Base-by-base conservation (phyloP, 2,329 filamentous ascomycete species). In the Magnaporthales sp. region DNA sequence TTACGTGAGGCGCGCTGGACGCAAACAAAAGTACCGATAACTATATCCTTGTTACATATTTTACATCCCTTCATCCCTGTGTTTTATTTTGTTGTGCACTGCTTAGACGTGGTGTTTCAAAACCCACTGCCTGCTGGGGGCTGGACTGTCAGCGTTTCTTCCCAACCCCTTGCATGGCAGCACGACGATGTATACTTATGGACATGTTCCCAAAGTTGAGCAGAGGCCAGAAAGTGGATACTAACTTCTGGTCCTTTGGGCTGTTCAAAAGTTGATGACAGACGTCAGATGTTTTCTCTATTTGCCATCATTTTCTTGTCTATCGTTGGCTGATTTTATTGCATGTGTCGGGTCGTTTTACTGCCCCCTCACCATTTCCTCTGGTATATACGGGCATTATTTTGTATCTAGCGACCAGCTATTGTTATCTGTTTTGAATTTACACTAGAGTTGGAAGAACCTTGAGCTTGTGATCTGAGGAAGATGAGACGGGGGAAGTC, bases 1-100 rank as follows among this genome's bases (percentile, higher is more conserved):
- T n/a, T 29, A 38, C 62, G 46, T 64, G 29, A 56, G 46, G 38
- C 38, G 63, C 63, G 63, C 63, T 58, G 63, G 63, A 65, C 63
- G 63, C 63, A 58, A 51, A 65, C 24, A 63, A 63, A 31, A 46
- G 38, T 46, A 46, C 38, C 38, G 38, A 46, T 46, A 46, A 46
- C 38, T 46, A 30, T 15, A 63, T 22, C 61, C 24, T 63, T 63
- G n/a, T 63, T 63, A 31, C 11, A 63, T 22, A 22, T 30, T 31
- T 32, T 27, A 31, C 29, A 61, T 13, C 56, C 22, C 2, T 46
- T 46, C 15, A 46, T n/a, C 38, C 5, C 4, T n/a, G 38, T 46
- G 15, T n/a, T 46, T n/a, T n/a, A 4, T 46, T 46, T 46, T 46
- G 15, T n/a, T 46, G 38, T 46, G 38, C 38, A n/a, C 38, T 46